Base-by-base conservation (phyloP, 2,329 filamentous ascomycete genomes). In the Calonectria hawksworthii region DNA sequence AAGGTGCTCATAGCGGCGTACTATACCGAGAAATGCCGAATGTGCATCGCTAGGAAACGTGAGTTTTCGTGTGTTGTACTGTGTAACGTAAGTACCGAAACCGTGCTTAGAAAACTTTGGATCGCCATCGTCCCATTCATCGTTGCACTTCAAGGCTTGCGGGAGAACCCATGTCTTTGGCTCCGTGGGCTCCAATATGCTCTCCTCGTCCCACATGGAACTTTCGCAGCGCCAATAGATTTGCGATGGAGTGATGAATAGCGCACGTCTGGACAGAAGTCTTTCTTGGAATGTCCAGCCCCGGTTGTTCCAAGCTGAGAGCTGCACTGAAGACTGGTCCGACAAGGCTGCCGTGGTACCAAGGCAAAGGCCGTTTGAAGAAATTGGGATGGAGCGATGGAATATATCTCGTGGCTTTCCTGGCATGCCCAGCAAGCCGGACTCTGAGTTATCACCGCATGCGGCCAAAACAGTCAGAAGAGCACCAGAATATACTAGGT, bases 201-300 rank as follows among this genome's bases (percentile, higher is more conserved):
- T 73, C 13, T 77, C 75, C 21, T 77, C 75, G 11, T 77, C 75
- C 75, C 75, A 77, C 11, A 63, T 77, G 0, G 36, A 68, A 2
- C 14, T 23, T 11, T 54, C 69, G 3, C 75, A 77, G 1, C 51
- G 38, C 75, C 75, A 77, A 18, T 76, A 77, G 14, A 73, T 61
- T 4, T 77, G 75, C 1, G 56, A 70, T 3, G 59, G 26, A 4
- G 75, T 77, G 7, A 77, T 70, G 3, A 77, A 68, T 0, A 77
- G 47, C 14, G 54, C 23, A 13, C 75, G 75, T 2, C 75, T 50
- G 8, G 75, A 77, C 0, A 77, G 23, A 26, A 75, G 65, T 0
- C 68, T 52, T 32, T 77, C 75, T 36, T 76, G 75, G 1, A 76
- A 76, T 0, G 75, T 77, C 75, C 74, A 77, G 8, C 75, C 74